Conservation (phyloP, 2,329 filamentous ascomycete genomes). For the Sporothrix mexicana region DNA sequence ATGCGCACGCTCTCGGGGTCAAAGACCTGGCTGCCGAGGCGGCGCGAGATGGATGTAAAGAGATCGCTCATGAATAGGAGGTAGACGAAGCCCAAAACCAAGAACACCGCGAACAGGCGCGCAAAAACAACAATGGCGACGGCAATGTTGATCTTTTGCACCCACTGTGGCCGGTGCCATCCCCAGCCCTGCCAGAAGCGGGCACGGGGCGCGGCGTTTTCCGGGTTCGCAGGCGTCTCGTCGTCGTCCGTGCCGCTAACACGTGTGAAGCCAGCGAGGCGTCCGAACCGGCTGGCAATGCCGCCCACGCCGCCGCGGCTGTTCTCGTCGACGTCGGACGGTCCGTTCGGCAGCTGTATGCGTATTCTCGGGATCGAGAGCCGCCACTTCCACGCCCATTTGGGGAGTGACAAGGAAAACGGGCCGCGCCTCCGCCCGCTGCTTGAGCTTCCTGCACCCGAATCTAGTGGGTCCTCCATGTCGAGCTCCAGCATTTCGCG, state of each 20-base stretch:
- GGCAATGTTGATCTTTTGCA: conserved; percentile 50
- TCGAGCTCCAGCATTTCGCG: conserved; percentile 90
- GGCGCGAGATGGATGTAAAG: conserved; percentile 69
- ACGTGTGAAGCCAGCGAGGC: conserved; percentile 32
- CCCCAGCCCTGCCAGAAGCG: background rate
- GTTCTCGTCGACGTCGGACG: conserved; percentile 37
- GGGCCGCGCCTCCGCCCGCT: conserved; percentile 42
- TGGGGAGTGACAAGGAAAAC: conserved; percentile 58
- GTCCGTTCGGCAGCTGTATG: conserved; percentile 49
- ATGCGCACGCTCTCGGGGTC: conserved; percentile 81
- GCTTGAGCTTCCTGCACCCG: conserved; percentile 30
- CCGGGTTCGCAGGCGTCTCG: background rate
- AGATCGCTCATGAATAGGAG: conserved; percentile 85
- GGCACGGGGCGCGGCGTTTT: conserved; percentile 29
- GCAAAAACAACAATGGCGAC: conserved; percentile 67
- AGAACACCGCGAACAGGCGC: conserved; percentile 73
- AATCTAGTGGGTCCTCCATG: conserved; percentile 69
- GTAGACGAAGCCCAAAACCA: conserved; percentile 81
- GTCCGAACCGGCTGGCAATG: conserved; percentile 33
- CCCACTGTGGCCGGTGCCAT: conserved; percentile 37
- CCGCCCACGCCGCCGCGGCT: conserved; percentile 25
- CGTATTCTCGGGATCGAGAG: conserved; percentile 53
- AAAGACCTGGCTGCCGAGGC: conserved; percentile 73
- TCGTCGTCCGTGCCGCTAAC: conserved; percentile 25
- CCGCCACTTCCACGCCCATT: conserved; percentile 62